Base-by-base conservation (phyloP, 805 yeast species). In the Zygoascus tannicola region DNA sequence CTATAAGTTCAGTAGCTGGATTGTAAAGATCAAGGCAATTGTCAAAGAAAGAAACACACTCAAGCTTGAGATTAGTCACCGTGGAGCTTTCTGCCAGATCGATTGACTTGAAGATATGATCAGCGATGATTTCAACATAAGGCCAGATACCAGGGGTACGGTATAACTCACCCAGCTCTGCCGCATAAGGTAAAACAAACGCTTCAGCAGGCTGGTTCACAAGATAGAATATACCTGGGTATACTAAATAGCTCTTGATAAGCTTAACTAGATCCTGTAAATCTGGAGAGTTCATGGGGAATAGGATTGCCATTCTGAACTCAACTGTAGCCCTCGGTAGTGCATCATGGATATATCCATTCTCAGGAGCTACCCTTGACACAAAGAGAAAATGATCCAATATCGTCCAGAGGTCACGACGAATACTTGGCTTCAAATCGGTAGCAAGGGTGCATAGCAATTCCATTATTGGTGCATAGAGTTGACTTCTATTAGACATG, bases 111-210 rank as follows among this genome's bases (percentile, higher is more conserved):
- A 71, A 73, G 0, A 87, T 75, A 35, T 81, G 83, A 10, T 71
- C 64, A n/a, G 83, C 56, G 12, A 87, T 58, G 53, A 76, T 86
- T 43, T 85, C 90, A 43, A 84, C 59, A 54, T 88, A 90, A 2
- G 92, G 86, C 76, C 87, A 76, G 4, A 86, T 62, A 2, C 95
- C 95, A 15, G 69, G 70, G 26, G 66, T 73, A 53, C 94, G 71
- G 50, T 78, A 74, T 0, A 68, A 66, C 2, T 58, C 57, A 0
- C 95, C 95, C 22, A 86, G 58, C 42, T 72, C 75, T 4, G 66
- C 53, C 0, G 95, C 95, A 53, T 70, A 82, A 10, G 76, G 68
- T 12, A 79, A 55, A 30, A 67, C 68, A 14, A 74, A 71, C 49
- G 70, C 66, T 2, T 60, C 60, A 38, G 63, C 55, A 56, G 16